A percentile compares a stretch with the other conserved stretches of the same genome.
These are phyloP conservation scores for Pseudopyricularia javanii DNA, from an alignment of 2,329 filamentous ascomycete genomes.

Conservation along the genomic window DNA sequence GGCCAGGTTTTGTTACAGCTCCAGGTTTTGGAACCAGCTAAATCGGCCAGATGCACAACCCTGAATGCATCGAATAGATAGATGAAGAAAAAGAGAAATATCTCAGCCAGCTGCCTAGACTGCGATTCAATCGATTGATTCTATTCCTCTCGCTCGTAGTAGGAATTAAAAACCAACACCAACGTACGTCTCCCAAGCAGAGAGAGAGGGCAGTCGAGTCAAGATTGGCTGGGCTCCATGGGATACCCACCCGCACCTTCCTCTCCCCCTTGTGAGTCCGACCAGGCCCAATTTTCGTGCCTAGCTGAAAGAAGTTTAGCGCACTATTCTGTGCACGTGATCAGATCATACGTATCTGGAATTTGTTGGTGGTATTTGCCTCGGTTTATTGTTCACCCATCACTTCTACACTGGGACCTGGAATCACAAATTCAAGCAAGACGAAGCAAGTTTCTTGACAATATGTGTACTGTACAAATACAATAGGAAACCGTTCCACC, in stretches of 20 bases:
- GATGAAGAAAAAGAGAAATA: background rate
- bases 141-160: background rate
- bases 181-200: background rate
- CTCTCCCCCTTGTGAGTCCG: background rate
- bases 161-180: background rate
- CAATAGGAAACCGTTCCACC: background rate
- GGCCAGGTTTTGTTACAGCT: background rate
- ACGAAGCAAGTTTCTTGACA: background rate
- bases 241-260: too few species aligned
- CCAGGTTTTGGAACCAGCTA: background rate
- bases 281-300: constrained; percentile 1
- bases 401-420: background rate
- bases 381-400: background rate
- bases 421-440: background rate
- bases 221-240: background rate
- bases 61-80: background rate
- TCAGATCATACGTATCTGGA: background rate
- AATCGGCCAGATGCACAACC: background rate
- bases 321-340: background rate
- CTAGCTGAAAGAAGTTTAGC: constrained; percentile 1
- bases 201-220: background rate
- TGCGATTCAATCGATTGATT: background rate
- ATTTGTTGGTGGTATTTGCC: background rate
- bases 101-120: background rate
- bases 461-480: background rate